Evolutionary conservation across 768 basidiomycete species (phyloP).

Genomic region (Pulveroboletus sp.): DNA sequence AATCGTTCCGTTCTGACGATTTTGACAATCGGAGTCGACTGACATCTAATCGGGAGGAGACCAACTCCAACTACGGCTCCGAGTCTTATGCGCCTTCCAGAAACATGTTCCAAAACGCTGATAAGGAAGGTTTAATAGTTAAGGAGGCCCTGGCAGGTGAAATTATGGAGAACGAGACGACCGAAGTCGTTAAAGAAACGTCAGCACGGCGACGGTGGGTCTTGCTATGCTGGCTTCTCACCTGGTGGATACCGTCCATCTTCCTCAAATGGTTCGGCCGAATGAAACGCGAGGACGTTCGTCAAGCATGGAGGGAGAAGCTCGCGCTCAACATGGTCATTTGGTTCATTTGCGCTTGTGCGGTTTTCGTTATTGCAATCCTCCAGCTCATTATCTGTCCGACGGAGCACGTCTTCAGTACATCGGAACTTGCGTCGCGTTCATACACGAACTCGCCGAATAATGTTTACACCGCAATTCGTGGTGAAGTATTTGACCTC

Average conservation of each 20-base stretch:
- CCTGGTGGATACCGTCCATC: constrained; percentile 84
- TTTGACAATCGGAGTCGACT: constrained; percentile 75
- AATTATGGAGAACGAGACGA: constrained; percentile 81
- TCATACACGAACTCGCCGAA: constrained; percentile 58
- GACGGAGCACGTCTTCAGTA: constrained; percentile 85
- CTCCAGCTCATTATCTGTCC: constrained; percentile 90
- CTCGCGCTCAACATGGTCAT: constrained; percentile 92
- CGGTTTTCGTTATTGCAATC: constrained; percentile 89
- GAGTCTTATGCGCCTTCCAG: constrained; percentile 92
- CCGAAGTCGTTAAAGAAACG: constrained; percentile 81
- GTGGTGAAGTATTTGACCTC: constrained; percentile 94
- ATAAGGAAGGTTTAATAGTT: constrained; percentile 65
- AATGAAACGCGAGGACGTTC: constrained; percentile 92
- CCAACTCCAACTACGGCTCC: constrained; percentile 77
- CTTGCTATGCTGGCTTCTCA: constrained; percentile 78
- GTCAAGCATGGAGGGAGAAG: constrained; percentile 98
- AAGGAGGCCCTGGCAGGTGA: constrained; percentile 85
- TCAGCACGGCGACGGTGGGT: constrained; percentile 86
- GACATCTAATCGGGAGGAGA: constrained; percentile 74
- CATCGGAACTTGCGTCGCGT: constrained; percentile 69
- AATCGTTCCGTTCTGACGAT: constrained; percentile 70
- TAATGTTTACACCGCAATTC: constrained; percentile 75
- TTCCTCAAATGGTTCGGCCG: constrained; percentile 69
- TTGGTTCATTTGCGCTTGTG: constrained; percentile 87
- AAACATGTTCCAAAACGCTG: constrained; percentile 90